Conservation (phyloP, 2,329 filamentous ascomycete genomes). For the Trichophaea hybrida region DNA sequence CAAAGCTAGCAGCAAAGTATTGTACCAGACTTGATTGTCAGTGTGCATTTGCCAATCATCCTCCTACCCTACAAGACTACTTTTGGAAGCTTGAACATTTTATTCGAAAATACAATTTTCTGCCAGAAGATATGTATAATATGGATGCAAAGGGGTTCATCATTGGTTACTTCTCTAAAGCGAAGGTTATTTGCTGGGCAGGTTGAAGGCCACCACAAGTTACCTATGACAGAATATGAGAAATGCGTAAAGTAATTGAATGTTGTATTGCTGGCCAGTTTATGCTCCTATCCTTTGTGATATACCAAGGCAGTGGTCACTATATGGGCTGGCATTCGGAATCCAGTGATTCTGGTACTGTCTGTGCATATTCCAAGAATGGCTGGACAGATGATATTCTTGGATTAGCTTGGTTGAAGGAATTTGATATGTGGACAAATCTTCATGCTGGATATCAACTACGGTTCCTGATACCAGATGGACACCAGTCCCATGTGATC, state of each 20-base stretch:
- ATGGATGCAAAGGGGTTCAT: neutral
- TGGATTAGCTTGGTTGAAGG: slow-evolving; percentile 7
- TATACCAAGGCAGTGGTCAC: slow-evolving; percentile 10
- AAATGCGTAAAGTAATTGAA: slow-evolving; percentile 14
- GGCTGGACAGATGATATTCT: slow-evolving; percentile 13
- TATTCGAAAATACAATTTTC: neutral
- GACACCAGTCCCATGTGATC: slow-evolving; percentile 17
- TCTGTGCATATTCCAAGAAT: slow-evolving; percentile 8
- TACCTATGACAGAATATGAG: neutral
- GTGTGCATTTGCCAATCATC: neutral
- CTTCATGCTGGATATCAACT: neutral
- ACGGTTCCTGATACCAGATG: slow-evolving; percentile 16
- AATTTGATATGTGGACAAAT: slow-evolving; percentile 11
- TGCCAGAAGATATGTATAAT: slow-evolving; percentile 6
- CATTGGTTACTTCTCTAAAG: slow-evolving; percentile 2
- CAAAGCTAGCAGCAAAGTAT: slow-evolving; percentile 2
- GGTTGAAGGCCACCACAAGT: neutral
- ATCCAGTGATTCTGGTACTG: neutral
- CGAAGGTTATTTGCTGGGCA: slow-evolving; percentile 8
- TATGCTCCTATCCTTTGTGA: slow-evolving; percentile 8
- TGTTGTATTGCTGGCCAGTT: slow-evolving; percentile 3
- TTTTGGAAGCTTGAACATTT: slow-evolving; percentile 5
- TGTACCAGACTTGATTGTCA: slow-evolving; percentile 5
- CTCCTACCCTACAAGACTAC: neutral
- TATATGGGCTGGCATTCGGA: slow-evolving; percentile 11